phyloP scores from a whole-genome alignment of 768 basidiomycete species.

The Tricholoma hemisulphureum region DNA sequence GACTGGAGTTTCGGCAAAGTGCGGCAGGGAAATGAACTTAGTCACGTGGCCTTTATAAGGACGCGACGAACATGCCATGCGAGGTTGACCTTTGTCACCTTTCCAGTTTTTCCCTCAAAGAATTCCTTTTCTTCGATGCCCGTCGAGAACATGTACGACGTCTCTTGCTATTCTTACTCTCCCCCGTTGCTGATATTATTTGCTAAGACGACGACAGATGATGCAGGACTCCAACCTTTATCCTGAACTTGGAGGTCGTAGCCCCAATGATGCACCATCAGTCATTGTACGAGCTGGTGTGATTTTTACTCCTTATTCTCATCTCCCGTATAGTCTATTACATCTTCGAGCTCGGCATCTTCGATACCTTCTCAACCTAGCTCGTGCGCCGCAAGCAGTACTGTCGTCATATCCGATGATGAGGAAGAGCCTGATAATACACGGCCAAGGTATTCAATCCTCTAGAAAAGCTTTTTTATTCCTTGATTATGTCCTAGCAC shows the following conservation, averaged over 20 bases:
- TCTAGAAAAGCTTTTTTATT: too few relatives aligned
- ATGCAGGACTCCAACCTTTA: slow-evolving; percentile 31
- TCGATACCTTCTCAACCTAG: slow-evolving; percentile 15
- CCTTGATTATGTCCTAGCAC: background rate
- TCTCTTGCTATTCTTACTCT: background rate
- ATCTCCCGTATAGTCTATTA: slow-evolving; percentile 22
- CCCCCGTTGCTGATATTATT: background rate
- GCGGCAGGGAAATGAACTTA: slow-evolving; percentile 1
- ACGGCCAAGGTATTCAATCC: slow-evolving; percentile 1
- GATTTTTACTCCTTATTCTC: background rate
- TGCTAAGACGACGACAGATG: slow-evolving; percentile 31
- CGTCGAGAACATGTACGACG: slow-evolving; percentile 34
- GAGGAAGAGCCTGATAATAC: slow-evolving; percentile 21
- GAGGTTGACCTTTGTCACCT: slow-evolving; percentile 1
- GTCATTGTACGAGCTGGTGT: slow-evolving; percentile 25
- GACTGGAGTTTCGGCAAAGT: background rate
- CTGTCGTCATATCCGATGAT: slow-evolving; percentile 39
- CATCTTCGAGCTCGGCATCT: slow-evolving; percentile 24
- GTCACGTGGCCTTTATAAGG: slow-evolving; percentile 26
- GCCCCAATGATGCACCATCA: slow-evolving; percentile 17
- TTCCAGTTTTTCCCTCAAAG: slow-evolving; percentile 1
- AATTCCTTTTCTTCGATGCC: slow-evolving; percentile 21
- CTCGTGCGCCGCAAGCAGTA: slow-evolving; percentile 13
- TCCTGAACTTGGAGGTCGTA: slow-evolving; percentile 29
- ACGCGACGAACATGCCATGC: slow-evolving; percentile 22